Percentiles rank a stretch among this genome's conserved stretches.
Evolutionary conservation across 164 flowering plant genomes (phyloP).

Genomic region (Chloranthus sessilifolius): DNA sequence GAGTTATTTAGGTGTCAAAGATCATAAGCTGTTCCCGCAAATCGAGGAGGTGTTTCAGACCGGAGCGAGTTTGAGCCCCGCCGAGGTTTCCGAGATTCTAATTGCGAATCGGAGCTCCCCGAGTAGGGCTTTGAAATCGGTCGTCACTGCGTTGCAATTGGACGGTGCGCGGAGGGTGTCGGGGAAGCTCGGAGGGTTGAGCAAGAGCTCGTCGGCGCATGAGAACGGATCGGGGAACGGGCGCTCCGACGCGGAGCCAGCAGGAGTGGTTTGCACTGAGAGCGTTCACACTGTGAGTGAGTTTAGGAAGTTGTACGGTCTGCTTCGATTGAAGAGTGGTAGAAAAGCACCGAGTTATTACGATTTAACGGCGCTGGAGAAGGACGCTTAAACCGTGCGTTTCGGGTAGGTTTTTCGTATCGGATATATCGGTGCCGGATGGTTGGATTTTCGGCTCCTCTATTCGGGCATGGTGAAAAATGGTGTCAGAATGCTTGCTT

Average conservation of each 20-base stretch:
- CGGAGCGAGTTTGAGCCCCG: slow-evolving; percentile 51
- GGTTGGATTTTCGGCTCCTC: too few species aligned
- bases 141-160: slow-evolving; percentile 54
- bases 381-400: too few species aligned
- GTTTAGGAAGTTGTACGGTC: slow-evolving; percentile 51
- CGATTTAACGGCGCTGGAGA: too few species aligned
- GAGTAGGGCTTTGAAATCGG: slow-evolving; percentile 62
- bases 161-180: slow-evolving; percentile 17
- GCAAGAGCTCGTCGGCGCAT: slow-evolving; percentile 17
- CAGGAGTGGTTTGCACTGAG: slow-evolving; percentile 28
- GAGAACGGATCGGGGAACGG: slow-evolving; percentile 18
- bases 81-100: slow-evolving; percentile 73
- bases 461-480: too few species aligned
- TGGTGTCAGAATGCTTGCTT: too few species aligned
- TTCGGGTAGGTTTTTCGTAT: too few species aligned
- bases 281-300: slow-evolving; percentile 50
- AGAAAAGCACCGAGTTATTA: too few species aligned
- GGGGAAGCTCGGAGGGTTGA: slow-evolving; percentile 15
- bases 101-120: slow-evolving; percentile 61
- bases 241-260: slow-evolving; percentile 18
- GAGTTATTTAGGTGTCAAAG: slow-evolving; percentile 65
- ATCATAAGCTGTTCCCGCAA: slow-evolving; percentile 64
- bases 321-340: slow-evolving; percentile 37
- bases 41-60: slow-evolving; percentile 60
- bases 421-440: too few species aligned